Evolutionary conservation across 306 rosid species (phyloP).

Genomic region (Dalbergia oliveri): DNA sequence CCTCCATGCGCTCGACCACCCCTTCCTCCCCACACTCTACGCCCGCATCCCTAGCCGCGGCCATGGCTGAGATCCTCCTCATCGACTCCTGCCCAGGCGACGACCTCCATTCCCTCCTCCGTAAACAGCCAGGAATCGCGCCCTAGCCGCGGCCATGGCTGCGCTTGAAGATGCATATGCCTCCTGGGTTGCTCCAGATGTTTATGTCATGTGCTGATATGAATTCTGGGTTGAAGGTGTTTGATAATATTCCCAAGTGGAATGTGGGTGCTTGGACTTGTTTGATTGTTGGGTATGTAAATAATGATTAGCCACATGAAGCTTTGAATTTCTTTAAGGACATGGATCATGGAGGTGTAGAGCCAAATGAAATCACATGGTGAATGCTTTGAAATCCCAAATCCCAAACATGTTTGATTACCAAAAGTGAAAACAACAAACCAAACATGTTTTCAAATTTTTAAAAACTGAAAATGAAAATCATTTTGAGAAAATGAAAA

Average conservation of each 20-base stretch:
- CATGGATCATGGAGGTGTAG: conserved; percentile 59
- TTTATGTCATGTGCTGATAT: conserved; percentile 59
- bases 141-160: not conserved
- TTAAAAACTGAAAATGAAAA: too few species aligned
- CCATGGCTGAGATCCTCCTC: too few species aligned
- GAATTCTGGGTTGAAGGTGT: conserved; percentile 61
- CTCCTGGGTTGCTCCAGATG: conserved; percentile 71
- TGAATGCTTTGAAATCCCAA: conserved; percentile 67
- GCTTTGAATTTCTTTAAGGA: conserved; percentile 63
- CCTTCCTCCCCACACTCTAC: too few species aligned
- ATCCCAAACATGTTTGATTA: too few species aligned
- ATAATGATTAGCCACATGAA: conserved; percentile 39
- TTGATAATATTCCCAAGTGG: conserved; percentile 69
- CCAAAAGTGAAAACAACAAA: too few species aligned
- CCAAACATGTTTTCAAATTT: too few species aligned
- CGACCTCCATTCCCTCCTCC: too few species aligned
- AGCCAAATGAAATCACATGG: conserved; percentile 83
- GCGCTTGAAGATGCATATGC: conserved; percentile 69
- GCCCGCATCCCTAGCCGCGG: too few species aligned
- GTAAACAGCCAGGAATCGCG: too few species aligned
- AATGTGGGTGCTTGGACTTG: conserved; percentile 88
- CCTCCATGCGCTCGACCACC: too few species aligned
- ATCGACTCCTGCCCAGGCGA: too few species aligned
- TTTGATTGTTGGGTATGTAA: conserved; percentile 72
- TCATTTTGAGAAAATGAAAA: too few species aligned